phyloP scores from a whole-genome alignment of 1,139 yeast genomes.

The Kodamaea sp. region DNA sequence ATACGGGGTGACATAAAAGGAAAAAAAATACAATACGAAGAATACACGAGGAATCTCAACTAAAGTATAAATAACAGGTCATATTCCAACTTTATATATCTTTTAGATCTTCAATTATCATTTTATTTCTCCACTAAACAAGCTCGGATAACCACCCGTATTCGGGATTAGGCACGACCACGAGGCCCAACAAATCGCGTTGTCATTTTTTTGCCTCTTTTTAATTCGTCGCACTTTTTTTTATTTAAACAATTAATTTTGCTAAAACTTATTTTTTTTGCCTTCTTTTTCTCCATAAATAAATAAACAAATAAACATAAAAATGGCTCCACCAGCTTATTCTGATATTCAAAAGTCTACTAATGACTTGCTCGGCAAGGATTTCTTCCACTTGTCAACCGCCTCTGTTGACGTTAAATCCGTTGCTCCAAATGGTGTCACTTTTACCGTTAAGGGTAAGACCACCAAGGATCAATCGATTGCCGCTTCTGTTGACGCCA shows the following conservation, averaged over 20 bases:
- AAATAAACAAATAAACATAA: constrained; percentile 4
- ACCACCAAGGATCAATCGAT: constrained; percentile 79
- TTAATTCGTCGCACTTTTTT: background rate
- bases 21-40: too few relatives aligned
- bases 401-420: constrained; percentile 89
- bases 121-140: background rate
- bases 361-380: constrained; percentile 85
- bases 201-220: background rate
- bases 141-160: constrained; percentile 3
- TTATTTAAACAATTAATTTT: background rate
- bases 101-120: background rate
- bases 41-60: too few relatives aligned
- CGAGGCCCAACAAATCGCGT: constrained; percentile 11
- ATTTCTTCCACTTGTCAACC: constrained; percentile 88
- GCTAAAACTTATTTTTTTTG: background rate
- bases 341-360: constrained; percentile 88
- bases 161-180: constrained; percentile 8
- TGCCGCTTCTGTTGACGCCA: constrained; percentile 87
- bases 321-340: constrained; percentile 67
- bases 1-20: too few relatives aligned
- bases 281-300: constrained; percentile 4
- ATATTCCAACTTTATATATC: background rate
- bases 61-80: too few relatives aligned
- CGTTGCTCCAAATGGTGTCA: constrained; percentile 93
- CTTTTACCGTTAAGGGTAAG: constrained; percentile 93